Evolutionary conservation across 805 yeast genomes (phyloP).

Genomic region (Yamadazyma phyllophila): DNA sequence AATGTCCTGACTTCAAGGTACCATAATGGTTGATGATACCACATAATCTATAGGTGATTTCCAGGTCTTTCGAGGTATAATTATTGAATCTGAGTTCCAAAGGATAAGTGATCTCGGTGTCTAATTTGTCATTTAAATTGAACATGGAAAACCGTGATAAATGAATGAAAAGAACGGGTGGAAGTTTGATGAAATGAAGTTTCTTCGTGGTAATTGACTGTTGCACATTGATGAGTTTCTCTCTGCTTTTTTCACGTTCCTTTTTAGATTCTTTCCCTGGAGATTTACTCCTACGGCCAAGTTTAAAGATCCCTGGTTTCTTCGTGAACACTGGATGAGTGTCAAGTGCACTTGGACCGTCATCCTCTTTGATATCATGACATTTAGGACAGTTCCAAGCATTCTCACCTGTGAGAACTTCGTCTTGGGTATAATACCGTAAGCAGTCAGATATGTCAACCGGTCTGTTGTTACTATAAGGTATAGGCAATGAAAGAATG

Average conservation of each 20-base stretch:
- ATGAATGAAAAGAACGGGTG: constrained; percentile 39
- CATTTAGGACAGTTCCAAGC: constrained; percentile 87
- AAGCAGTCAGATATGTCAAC: constrained; percentile 63
- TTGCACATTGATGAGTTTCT: constrained; percentile 9
- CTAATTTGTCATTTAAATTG: constrained; percentile 52
- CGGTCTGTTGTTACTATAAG: constrained; percentile 26
- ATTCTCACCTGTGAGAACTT: constrained; percentile 67
- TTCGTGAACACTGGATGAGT: constrained; percentile 38
- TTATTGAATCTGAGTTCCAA: constrained; percentile 47
- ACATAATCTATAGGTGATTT: constrained; percentile 49
- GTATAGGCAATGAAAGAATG: constrained; percentile 62
- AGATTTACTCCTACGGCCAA: constrained; percentile 34
- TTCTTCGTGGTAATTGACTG: constrained; percentile 23
- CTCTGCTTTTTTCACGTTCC: constrained; percentile 2
- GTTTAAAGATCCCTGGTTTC: constrained; percentile 33
- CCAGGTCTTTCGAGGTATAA: constrained; percentile 19
- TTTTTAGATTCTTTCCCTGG: constrained; percentile 31
- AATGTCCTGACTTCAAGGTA: constrained; percentile 69
- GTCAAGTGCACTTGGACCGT: constrained; percentile 21
- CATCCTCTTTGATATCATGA: constrained; percentile 23
- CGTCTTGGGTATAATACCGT: constrained; percentile 58
- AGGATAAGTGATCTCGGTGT: constrained; percentile 55
- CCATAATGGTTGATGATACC: constrained; percentile 75
- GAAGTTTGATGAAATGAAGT: constrained; percentile 32
- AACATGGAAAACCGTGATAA: constrained; percentile 44